A percentile compares a stretch with the other conserved stretches of the same genome.
phyloP scores from a whole-genome alignment of 2,329 filamentous ascomycete genomes.

The Alternaria incomplexa region DNA sequence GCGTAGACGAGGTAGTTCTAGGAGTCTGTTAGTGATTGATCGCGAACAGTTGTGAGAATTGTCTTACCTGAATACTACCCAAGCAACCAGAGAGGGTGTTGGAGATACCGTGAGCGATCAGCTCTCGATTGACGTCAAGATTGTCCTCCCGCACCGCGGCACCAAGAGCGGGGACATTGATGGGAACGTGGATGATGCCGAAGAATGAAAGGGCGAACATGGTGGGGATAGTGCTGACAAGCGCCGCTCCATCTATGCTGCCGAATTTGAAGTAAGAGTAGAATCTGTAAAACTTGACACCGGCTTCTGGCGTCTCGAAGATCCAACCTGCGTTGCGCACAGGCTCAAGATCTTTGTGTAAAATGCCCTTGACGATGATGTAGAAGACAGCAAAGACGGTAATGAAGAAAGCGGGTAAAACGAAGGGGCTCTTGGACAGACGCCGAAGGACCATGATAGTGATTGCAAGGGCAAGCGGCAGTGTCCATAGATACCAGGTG shows the following conservation, averaged over 20 bases:
- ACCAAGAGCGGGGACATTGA: slow-evolving; percentile 93
- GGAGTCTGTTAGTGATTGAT: slow-evolving; percentile 22
- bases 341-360: slow-evolving; percentile 68
- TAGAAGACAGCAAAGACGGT: slow-evolving; percentile 79
- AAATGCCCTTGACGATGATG: slow-evolving; percentile 72
- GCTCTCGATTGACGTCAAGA: slow-evolving; percentile 85
- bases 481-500: slow-evolving; percentile 81
- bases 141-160: slow-evolving; percentile 92
- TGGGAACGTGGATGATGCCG: slow-evolving; percentile 93
- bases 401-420: slow-evolving; percentile 87
- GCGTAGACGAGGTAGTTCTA: slow-evolving; percentile 97
- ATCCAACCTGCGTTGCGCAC: slow-evolving; percentile 85
- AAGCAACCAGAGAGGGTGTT: slow-evolving; percentile 86
- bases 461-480: slow-evolving; percentile 78
- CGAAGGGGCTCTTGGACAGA: slow-evolving; percentile 79
- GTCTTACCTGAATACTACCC: slow-evolving; percentile 76
- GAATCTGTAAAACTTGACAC: slow-evolving; percentile 96
- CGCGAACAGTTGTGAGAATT: fast-evolving
- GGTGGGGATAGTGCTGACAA: slow-evolving; percentile 84
- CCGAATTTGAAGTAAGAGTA: slow-evolving; percentile 92
- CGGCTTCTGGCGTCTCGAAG: slow-evolving; percentile 82
- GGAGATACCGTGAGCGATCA: slow-evolving; percentile 90
- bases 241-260: slow-evolving; percentile 80
- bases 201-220: slow-evolving; percentile 99
- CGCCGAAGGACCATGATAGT: slow-evolving; percentile 77